Evolutionary conservation across 75 land plant genomes (phyloP).

Genomic region (Selaginella moellendorffii): DNA sequence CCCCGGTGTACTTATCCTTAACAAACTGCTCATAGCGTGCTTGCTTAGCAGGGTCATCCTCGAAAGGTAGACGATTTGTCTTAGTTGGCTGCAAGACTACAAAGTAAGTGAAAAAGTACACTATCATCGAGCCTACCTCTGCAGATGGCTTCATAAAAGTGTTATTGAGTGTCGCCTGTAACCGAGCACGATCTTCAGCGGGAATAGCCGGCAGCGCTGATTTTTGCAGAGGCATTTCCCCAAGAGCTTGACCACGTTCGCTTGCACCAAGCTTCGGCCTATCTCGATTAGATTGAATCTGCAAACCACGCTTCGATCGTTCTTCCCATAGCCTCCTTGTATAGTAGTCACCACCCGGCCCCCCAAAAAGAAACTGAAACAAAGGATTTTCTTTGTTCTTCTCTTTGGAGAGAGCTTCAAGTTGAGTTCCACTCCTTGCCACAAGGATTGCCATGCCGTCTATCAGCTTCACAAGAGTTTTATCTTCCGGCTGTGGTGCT

Average conservation of each 20-base stretch:
- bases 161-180: conserved; percentile 29
- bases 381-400: conserved; percentile 63
- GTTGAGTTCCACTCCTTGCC: conserved; percentile 60
- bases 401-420: conserved; percentile 79
- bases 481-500: conserved; percentile 62
- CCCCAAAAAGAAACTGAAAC: conserved; percentile 70
- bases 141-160: conserved; percentile 26
- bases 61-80: conserved; percentile 30
- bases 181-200: conserved; percentile 25
- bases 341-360: conserved; percentile 72
- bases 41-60: conserved; percentile 73
- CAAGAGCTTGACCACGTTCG: conserved; percentile 27
- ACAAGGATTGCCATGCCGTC: conserved; percentile 87
- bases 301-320: conserved; percentile 26
- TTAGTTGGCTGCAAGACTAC: background rate
- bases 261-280: conserved; percentile 14
- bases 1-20: conserved; percentile 81
- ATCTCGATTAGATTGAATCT: background rate
- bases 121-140: conserved; percentile 4
- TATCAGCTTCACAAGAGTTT: conserved; percentile 46
- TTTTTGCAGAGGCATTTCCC: conserved; percentile 30
- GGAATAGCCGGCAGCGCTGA: conserved; percentile 13
- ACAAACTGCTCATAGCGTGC: conserved; percentile 86
- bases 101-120: background rate
- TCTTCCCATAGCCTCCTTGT: conserved; percentile 84